Evolutionary conservation across 805 yeast species (phyloP).

Genomic region (Barnettozyma salicaria): DNA sequence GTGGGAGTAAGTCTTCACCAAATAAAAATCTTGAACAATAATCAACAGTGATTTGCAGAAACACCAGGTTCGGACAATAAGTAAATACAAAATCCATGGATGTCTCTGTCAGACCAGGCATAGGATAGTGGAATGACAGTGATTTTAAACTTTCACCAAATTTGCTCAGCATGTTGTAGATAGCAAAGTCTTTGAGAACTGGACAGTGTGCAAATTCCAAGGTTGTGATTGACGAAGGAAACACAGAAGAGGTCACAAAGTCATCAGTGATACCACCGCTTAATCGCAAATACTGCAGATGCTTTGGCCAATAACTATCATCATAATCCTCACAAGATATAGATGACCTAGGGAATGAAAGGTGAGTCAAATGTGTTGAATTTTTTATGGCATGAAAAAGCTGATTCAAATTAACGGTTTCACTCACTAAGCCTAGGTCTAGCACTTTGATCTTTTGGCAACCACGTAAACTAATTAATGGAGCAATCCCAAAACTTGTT

Average conservation of each 20-base stretch:
- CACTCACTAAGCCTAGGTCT: conserved; percentile 83
- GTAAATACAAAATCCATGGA: conserved; percentile 69
- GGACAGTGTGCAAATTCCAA: conserved; percentile 90
- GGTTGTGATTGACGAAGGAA: conserved; percentile 66
- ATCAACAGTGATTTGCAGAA: conserved; percentile 71
- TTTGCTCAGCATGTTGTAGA: conserved; percentile 52
- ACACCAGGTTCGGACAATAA: conserved; percentile 67
- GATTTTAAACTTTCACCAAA: conserved; percentile 62
- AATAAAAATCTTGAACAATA: conserved; percentile 52
- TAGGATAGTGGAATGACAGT: conserved; percentile 74
- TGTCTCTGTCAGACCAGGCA: conserved; percentile 69
- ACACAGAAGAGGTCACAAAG: conserved; percentile 60
- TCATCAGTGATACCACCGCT: conserved; percentile 88
- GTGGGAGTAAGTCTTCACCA: conserved; percentile 37
- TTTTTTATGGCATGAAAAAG: conserved; percentile 68
- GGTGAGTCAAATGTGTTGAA: conserved; percentile 56
- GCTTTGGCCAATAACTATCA: conserved; percentile 73
- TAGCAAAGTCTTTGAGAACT: conserved; percentile 54
- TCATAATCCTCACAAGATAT: conserved; percentile 56
- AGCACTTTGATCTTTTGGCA: conserved; percentile 60
- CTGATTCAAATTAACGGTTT: conserved; percentile 78
- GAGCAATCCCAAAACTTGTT: conserved; percentile 89
- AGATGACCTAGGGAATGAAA: conserved; percentile 87
- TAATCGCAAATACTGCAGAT: conserved; percentile 61
- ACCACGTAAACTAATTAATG: conserved; percentile 70